phyloP scores from a whole-genome alignment of 2,329 filamentous ascomycete species.

The Rhinocladiella similis region DNA sequence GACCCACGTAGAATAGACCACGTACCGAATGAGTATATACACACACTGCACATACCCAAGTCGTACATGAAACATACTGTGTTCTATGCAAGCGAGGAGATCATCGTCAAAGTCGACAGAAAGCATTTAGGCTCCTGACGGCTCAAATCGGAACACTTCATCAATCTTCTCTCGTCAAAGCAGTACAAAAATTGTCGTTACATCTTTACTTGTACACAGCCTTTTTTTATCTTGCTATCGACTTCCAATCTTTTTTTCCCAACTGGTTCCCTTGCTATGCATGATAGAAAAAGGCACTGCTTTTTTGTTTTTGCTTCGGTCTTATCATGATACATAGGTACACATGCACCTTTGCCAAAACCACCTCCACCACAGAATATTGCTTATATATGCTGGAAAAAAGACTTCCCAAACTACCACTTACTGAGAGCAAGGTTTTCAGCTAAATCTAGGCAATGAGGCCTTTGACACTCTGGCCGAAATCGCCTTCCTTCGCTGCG shows the following conservation, averaged over 20 bases:
- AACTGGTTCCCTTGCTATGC: slow-evolving; percentile 13
- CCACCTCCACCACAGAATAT: background rate
- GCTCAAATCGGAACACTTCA: background rate
- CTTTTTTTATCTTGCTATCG: background rate
- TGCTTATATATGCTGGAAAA: slow-evolving; percentile 4
- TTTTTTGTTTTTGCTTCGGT: slow-evolving; percentile 3
- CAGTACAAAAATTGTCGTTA: background rate
- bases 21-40: no score
- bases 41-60: no score
- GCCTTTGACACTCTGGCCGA: slow-evolving; percentile 69
- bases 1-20: no score
- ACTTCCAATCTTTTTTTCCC: background rate
- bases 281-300: slow-evolving; percentile 4
- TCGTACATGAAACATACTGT: no score
- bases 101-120: no score
- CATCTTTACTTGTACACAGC: slow-evolving; percentile 1
- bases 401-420: background rate
- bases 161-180: background rate
- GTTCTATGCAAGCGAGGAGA: no score
- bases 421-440: background rate
- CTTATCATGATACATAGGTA: no score
- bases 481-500: slow-evolving; percentile 95
- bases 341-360: background rate
- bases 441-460: slow-evolving; percentile 51
- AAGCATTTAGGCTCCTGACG: no score